A percentile compares a stretch with the other conserved stretches of the same genome.
These are phyloP conservation scores for Syzygium syzygioides DNA, from an alignment of 441 rosid species.

Conservation along the genomic window DNA sequence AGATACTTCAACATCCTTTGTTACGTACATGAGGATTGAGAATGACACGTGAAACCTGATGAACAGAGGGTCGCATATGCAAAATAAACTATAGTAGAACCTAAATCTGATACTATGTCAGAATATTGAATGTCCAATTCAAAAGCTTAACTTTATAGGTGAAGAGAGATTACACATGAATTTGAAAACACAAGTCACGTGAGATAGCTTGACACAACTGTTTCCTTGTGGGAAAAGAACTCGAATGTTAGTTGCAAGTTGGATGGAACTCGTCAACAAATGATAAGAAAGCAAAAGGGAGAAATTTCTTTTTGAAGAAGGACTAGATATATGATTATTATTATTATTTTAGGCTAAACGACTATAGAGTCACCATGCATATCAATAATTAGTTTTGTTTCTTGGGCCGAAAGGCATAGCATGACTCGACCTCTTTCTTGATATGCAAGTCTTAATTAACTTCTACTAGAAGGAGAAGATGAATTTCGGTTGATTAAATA, in stretches of 20 bases:
- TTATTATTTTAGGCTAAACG: not conserved
- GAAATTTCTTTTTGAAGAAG: not conserved
- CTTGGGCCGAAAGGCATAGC: not conserved
- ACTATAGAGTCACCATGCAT: too few species aligned
- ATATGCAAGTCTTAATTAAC: not conserved
- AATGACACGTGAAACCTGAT: not conserved
- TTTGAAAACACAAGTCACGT: accelerated
- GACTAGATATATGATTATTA: not conserved
- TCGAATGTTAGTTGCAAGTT: not conserved
- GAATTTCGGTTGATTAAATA: not conserved
- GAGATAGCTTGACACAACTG: not conserved
- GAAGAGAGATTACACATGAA: not conserved
- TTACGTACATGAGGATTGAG: not conserved
- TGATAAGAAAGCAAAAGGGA: not conserved
- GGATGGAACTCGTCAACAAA: not conserved
- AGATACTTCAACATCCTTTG: not conserved
- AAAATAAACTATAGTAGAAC: accelerated
- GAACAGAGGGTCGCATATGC: accelerated
- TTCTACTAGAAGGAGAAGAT: not conserved
- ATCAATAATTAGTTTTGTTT: not conserved
- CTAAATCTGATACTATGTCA: not conserved
- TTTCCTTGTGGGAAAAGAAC: not conserved
- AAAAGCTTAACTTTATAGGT: not conserved
- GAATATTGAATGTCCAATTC: not conserved
- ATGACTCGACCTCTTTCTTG: not conserved